These are phyloP conservation scores for Boletellus ananiceps DNA, from an alignment of 768 basidiomycete species.

Conservation along the genomic window DNA sequence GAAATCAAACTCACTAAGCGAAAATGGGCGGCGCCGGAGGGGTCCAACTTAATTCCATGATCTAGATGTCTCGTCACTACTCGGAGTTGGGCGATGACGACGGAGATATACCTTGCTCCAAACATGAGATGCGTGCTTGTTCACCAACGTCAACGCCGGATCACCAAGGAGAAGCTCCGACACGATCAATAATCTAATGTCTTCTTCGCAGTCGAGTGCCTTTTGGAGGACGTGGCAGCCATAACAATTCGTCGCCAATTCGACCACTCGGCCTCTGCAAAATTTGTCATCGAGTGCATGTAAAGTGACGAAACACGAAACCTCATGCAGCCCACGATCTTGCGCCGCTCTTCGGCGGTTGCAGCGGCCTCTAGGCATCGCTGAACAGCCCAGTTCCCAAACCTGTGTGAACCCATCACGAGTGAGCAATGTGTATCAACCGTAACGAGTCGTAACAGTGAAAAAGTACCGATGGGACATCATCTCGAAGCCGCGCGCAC, in stretches of 20 bases:
- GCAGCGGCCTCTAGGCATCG: conserved; percentile 80
- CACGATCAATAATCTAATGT: conserved; percentile 76
- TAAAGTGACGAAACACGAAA: conserved; percentile 24
- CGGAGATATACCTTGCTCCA: conserved; percentile 70
- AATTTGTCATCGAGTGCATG: conserved; percentile 1
- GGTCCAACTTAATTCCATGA: conserved; percentile 89
- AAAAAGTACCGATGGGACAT: conserved; percentile 73
- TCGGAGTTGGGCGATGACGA: neutral
- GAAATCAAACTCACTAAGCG: conserved; percentile 54
- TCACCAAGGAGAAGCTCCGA: conserved; percentile 81
- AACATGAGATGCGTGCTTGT: conserved; percentile 88
- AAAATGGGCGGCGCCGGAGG: conserved; percentile 86
- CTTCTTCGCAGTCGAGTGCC: conserved; percentile 87
- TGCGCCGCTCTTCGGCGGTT: conserved; percentile 66
- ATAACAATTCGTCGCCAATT: conserved; percentile 84
- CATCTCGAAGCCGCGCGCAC: conserved; percentile 82
- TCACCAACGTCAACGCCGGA: conserved; percentile 80
- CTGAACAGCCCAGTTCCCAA: conserved; percentile 91
- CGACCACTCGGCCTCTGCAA: conserved; percentile 72
- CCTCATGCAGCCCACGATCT: conserved; percentile 87
- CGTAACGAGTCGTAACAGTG: neutral
- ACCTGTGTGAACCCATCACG: conserved; percentile 40
- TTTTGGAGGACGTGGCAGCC: conserved; percentile 89
- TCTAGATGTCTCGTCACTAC: conserved; percentile 39
- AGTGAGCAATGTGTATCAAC: conserved; percentile 1